Evolutionary conservation across 192 early-diverging fungal genomes (phyloP).

Genomic region (Entrophospora sp.): DNA sequence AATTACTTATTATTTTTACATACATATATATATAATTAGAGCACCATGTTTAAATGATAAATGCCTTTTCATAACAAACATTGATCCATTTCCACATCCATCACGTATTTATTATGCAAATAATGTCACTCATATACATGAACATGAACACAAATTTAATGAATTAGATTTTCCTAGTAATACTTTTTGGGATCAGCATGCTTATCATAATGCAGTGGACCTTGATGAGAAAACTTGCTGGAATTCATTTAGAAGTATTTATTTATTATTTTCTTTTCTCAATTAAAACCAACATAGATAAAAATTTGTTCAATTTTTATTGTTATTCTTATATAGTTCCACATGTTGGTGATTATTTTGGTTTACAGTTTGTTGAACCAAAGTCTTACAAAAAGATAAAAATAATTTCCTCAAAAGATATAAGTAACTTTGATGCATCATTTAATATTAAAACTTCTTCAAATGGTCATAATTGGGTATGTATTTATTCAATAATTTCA

Average conservation of each 20-base stretch:
- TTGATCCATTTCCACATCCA: slow-evolving; percentile 41
- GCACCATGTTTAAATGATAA: slow-evolving; percentile 43
- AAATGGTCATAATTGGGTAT: slow-evolving; percentile 2
- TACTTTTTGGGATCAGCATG: slow-evolving; percentile 31
- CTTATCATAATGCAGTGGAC: slow-evolving; percentile 45
- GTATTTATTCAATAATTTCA: not conserved
- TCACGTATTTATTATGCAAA: slow-evolving; percentile 30
- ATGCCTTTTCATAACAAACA: slow-evolving; percentile 44
- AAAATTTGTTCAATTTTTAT: not conserved
- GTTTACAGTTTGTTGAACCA: slow-evolving; percentile 37
- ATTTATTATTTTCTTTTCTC: not conserved
- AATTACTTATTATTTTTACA: too few relatives aligned
- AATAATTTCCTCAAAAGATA: slow-evolving; percentile 8
- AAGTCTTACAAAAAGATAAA: slow-evolving; percentile 10
- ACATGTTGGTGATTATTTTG: slow-evolving; percentile 39
- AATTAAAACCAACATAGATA: not conserved
- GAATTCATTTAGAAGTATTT: slow-evolving; percentile 37
- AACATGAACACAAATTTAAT: slow-evolving; percentile 34
- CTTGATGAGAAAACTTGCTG: slow-evolving; percentile 38
- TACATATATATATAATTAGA: not conserved
- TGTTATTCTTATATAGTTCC: slow-evolving; percentile 26
- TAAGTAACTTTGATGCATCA: slow-evolving; percentile 1
- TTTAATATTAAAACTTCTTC: not conserved
- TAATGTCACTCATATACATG: slow-evolving; percentile 30
- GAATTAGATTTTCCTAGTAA: slow-evolving; percentile 30